Percentiles rank a stretch among this genome's conserved stretches.
Conservation (phyloP, 1,139 yeast species). For the Candida pseudoviswanathii region DNA sequence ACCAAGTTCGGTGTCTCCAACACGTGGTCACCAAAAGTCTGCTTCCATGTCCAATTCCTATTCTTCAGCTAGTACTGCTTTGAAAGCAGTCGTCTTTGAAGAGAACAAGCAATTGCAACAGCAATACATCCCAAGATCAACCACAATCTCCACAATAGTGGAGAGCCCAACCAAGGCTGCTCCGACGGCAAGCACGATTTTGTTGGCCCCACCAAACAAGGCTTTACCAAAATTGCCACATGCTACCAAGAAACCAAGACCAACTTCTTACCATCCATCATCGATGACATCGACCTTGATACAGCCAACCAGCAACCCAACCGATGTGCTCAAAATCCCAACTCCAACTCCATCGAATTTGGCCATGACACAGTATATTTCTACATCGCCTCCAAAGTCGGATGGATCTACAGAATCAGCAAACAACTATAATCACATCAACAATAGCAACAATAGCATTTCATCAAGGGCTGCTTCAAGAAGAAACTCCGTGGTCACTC, state of each 20-base stretch:
- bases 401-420: slow-evolving; percentile 7
- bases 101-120: slow-evolving; percentile 15
- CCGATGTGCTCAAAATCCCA: slow-evolving; percentile 38
- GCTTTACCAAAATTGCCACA: slow-evolving; percentile 40
- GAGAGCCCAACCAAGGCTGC: slow-evolving; percentile 43
- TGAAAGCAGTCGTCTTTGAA: slow-evolving; percentile 65
- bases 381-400: slow-evolving; percentile 39
- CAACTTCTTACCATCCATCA: slow-evolving; percentile 77
- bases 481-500: slow-evolving; percentile 48
- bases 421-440: not conserved
- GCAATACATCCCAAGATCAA: slow-evolving; percentile 6
- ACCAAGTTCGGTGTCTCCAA: slow-evolving; percentile 17
- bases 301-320: slow-evolving; percentile 21
- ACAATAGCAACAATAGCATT: not conserved
- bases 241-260: slow-evolving; percentile 64
- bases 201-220: slow-evolving; percentile 19
- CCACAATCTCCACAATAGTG: slow-evolving; percentile 41
- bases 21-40: slow-evolving; percentile 38
- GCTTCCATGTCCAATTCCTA: slow-evolving; percentile 35
- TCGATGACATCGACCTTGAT: slow-evolving; percentile 43
- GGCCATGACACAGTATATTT: slow-evolving; percentile 39
- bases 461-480: slow-evolving; percentile 23
- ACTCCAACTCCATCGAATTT: slow-evolving; percentile 39
- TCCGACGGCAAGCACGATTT: slow-evolving; percentile 11
- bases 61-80: slow-evolving; percentile 61